Evolutionary conservation across 108 stramenopile genomes (phyloP).

Genomic region (Nitzschia inconspicua): DNA sequence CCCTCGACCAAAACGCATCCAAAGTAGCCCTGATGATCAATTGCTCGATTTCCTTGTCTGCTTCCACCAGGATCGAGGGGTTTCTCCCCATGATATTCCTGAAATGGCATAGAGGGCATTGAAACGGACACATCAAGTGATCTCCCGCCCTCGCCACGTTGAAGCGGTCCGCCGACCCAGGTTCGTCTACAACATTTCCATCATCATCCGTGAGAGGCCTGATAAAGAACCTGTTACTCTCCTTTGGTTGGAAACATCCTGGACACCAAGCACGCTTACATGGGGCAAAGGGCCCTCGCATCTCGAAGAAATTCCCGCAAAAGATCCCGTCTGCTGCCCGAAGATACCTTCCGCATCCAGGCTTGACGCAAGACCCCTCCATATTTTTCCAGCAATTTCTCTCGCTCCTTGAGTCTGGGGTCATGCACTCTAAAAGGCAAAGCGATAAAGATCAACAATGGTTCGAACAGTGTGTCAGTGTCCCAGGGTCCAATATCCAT

Average conservation of each 20-base stretch:
- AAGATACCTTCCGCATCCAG: no score
- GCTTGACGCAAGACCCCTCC: no score
- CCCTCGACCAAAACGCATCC: slow-evolving; percentile 49
- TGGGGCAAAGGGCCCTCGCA: no score
- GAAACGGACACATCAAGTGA: slow-evolving; percentile 34
- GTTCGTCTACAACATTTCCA: no score
- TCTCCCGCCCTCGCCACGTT: slow-evolving; percentile 24
- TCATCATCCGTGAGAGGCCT: not conserved
- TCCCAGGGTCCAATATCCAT: slow-evolving; percentile 26
- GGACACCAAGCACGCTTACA: no score
- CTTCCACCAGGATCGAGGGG: no score
- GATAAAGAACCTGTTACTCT: no score
- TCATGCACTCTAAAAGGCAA: no score
- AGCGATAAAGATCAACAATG: slow-evolving; percentile 25
- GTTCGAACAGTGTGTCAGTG: slow-evolving; percentile 21
- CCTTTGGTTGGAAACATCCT: no score
- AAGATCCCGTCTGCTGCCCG: no score
- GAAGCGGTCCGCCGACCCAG: slow-evolving; percentile 16
- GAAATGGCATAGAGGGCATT: slow-evolving; percentile 52
- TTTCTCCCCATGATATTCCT: slow-evolving; percentile 6
- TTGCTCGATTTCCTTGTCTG: slow-evolving; percentile 12
- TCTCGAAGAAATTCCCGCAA: slow-evolving; percentile 56
- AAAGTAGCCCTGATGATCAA: slow-evolving; percentile 38
- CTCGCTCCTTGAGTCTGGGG: no score
- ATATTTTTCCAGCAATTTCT: no score